Evolutionary conservation across 2,329 filamentous ascomycete species (phyloP).

Genomic region (Diaporthe destruens): DNA sequence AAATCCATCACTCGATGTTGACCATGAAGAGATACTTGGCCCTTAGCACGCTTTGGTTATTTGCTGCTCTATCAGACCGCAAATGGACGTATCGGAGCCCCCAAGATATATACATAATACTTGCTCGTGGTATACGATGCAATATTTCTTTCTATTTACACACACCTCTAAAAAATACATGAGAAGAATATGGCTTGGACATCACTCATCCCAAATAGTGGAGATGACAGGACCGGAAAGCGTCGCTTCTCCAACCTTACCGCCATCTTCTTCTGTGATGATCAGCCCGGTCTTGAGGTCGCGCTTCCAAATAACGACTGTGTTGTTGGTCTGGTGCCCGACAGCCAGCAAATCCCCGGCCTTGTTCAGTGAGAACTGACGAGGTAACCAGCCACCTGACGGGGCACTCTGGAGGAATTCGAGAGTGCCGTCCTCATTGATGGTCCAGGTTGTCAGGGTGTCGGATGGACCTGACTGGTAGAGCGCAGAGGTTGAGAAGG

Average conservation of each 20-base stretch:
- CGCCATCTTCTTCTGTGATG: constrained; percentile 45
- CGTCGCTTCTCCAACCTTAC: constrained; percentile 42
- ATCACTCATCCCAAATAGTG: constrained; percentile 43
- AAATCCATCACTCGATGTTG: neutral
- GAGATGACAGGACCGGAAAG: constrained; percentile 43
- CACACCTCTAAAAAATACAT: neutral
- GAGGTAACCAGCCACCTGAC: constrained; percentile 73
- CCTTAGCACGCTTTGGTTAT: neutral
- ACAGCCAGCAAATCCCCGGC: constrained; percentile 74
- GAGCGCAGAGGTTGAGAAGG: constrained; percentile 60
- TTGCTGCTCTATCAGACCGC: neutral
- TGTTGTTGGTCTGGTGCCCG: constrained; percentile 72
- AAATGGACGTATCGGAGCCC: neutral
- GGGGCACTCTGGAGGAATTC: constrained; percentile 68
- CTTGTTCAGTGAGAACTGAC: constrained; percentile 76
- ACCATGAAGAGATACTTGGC: neutral
- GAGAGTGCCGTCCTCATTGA: constrained; percentile 66
- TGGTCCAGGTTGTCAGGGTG: constrained; percentile 72
- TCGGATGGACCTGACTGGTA: constrained; percentile 61
- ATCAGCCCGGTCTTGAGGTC: constrained; percentile 71
- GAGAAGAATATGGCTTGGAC: neutral
- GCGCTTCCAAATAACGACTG: constrained; percentile 72
- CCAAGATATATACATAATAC: neutral
- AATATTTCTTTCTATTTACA: neutral
- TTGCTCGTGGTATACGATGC: neutral